Base-by-base conservation (phyloP, 495 filamentous ascomycete species). In the Penicillium dipodomyicola region DNA sequence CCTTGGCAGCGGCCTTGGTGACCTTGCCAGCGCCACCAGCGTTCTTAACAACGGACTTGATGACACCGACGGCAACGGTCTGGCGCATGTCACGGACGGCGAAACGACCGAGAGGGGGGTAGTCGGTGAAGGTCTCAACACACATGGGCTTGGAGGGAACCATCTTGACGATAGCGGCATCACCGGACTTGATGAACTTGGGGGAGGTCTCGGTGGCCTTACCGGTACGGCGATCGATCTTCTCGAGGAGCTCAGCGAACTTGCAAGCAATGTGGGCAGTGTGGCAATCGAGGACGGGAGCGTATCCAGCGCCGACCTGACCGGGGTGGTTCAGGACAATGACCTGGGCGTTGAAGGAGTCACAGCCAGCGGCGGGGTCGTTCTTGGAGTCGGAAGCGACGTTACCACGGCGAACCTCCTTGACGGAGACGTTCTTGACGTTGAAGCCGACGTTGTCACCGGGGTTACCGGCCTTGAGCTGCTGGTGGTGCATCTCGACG, bases 351-450 rank as follows among this genome's bases (percentile, higher is more conserved):
- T 90, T 96, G 91, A 98, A 98, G 65, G 87, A 91, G 63, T 94
- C 92, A 68, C 80, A 81, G 71, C 82, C 94, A 71, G 81, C 80
- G 67, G 94, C 90, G 67, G 94, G 94, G 85, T 98, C 95, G 84
- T 94, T 96, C 91, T 98, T 98, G 84, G 91, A 91, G 87, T 98
- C 94, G 86, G 90, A 90, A 72, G 91, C 90, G 73, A 98, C 95
- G 85, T 97, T 98, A 77, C 94, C 94, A 93, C 94, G 94, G 80
- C 94, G 94, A 74, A 98, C 96, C 77, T 98, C 94, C 90, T 98
- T 98, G 82, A 98, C 95, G 75, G 94, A 97, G 69, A 98, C 94
- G 94, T 98, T 98, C 93, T 97, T 96, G 82, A 98, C 95, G 88
- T 98, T 98, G 92, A 98, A 98, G 68, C 94, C 94, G 73, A 98